These are phyloP conservation scores for Schizonepeta tenuifolia DNA, from an alignment of 257 asterid genomes.

Conservation along the genomic window DNA sequence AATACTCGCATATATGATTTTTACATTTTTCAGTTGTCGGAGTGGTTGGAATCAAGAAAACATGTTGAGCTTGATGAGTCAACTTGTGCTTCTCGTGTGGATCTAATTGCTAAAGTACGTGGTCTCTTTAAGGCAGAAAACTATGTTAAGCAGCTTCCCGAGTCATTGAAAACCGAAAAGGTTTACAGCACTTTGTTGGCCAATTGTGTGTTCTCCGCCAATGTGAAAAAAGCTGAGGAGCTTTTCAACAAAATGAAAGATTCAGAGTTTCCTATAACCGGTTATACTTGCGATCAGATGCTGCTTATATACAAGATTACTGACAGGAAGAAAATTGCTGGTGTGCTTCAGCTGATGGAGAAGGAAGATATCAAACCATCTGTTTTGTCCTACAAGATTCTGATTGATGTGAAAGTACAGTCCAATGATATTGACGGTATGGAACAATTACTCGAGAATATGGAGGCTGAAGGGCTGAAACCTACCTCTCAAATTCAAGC, in stretches of 20 bases:
- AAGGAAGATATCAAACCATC: slow-evolving; percentile 64
- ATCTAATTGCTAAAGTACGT: slow-evolving; percentile 67
- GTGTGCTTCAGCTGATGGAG: slow-evolving; percentile 71
- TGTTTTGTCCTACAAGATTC: slow-evolving; percentile 57
- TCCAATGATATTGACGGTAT: slow-evolving; percentile 61
- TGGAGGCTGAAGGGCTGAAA: slow-evolving; percentile 65
- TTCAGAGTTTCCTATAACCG: slow-evolving; percentile 49
- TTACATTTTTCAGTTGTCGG: slow-evolving; percentile 65
- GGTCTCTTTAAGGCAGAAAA: slow-evolving; percentile 63
- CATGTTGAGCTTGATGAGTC: slow-evolving; percentile 49
- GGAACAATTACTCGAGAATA: slow-evolving; percentile 69
- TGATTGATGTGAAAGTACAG: slow-evolving; percentile 66
- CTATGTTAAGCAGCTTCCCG: slow-evolving; percentile 56
- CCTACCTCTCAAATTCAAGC: slow-evolving; percentile 42
- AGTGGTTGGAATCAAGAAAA: slow-evolving; percentile 63
- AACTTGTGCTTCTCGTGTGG: slow-evolving; percentile 61
- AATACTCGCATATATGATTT: slow-evolving; percentile 18
- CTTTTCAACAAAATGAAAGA: slow-evolving; percentile 68
- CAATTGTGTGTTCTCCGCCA: slow-evolving; percentile 43
- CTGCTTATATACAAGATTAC: slow-evolving; percentile 64
- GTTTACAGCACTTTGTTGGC: slow-evolving; percentile 73
- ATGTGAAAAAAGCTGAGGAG: slow-evolving; percentile 61
- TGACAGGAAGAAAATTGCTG: slow-evolving; percentile 64
- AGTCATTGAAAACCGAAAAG: slow-evolving; percentile 60
- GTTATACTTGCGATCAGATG: slow-evolving; percentile 66